Percentiles rank a stretch among this genome's conserved stretches.
phyloP scores from a whole-genome alignment of 176 grass and related monocot species.

The Paspalum vaginatum region DNA sequence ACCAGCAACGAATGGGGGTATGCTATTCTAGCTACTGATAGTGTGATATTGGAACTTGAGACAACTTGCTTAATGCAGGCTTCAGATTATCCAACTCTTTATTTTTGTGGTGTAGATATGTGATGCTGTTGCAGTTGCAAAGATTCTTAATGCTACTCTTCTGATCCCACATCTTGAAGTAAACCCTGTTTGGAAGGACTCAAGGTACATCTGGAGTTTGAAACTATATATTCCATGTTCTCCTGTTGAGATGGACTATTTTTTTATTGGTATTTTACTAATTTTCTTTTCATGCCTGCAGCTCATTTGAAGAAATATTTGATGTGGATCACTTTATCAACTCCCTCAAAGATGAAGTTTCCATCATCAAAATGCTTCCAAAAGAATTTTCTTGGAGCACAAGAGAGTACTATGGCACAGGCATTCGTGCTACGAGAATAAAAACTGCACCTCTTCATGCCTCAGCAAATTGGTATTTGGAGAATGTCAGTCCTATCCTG shows the following conservation, averaged over 20 bases:
- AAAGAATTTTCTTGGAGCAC: slow-evolving; percentile 94
- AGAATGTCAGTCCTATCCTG: slow-evolving; percentile 87
- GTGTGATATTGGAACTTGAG: slow-evolving; percentile 16
- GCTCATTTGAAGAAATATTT: slow-evolving; percentile 89
- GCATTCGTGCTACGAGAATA: slow-evolving; percentile 80
- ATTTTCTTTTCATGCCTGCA: slow-evolving; percentile 32
- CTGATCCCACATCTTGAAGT: slow-evolving; percentile 93
- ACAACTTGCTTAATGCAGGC: slow-evolving; percentile 15
- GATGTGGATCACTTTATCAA: slow-evolving; percentile 83
- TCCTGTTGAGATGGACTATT: slow-evolving; percentile 22
- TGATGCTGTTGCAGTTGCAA: slow-evolving; percentile 91
- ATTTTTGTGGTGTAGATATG: slow-evolving; percentile 78
- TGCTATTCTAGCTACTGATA: slow-evolving; percentile 7
- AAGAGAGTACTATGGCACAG: slow-evolving; percentile 87
- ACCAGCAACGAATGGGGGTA: slow-evolving; percentile 98
- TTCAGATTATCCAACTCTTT: slow-evolving; percentile 15
- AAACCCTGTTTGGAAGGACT: slow-evolving; percentile 96
- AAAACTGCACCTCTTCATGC: slow-evolving; percentile 90
- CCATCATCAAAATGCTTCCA: slow-evolving; percentile 62
- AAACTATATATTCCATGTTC: slow-evolving; percentile 12
- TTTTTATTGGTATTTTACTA: background rate
- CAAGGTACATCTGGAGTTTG: slow-evolving; percentile 60
- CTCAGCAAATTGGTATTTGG: slow-evolving; percentile 86
- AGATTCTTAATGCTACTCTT: slow-evolving; percentile 95
- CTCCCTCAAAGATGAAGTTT: slow-evolving; percentile 70